phyloP scores from a whole-genome alignment of 257 asterid genomes.

The Echites panduratus region DNA sequence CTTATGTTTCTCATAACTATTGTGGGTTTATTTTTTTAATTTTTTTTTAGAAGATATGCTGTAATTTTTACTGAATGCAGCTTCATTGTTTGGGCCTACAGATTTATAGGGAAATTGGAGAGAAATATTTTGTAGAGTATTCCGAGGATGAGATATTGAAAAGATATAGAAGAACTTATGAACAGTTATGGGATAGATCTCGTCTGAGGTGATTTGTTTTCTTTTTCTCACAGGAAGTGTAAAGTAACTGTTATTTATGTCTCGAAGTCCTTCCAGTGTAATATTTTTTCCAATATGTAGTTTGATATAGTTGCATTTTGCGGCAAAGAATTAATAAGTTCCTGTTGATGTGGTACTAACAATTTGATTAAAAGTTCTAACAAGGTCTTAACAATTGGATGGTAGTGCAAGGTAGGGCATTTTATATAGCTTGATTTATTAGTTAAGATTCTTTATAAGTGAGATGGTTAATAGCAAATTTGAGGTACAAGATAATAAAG shows the following conservation, averaged over 20 bases:
- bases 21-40: no score
- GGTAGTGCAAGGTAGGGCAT: background rate
- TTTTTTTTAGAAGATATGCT: background rate
- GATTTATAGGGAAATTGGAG: slow-evolving; percentile 91
- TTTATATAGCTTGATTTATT: background rate
- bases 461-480: background rate
- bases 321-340: background rate
- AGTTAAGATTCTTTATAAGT: background rate
- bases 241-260: background rate
- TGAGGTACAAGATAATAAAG: background rate
- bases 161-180: slow-evolving; percentile 91
- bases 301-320: background rate
- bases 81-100: slow-evolving; percentile 23
- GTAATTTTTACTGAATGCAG: background rate
- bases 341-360: background rate
- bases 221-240: background rate
- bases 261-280: no score
- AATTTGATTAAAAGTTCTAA: background rate
- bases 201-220: slow-evolving; percentile 68
- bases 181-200: slow-evolving; percentile 94
- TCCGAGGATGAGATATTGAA: slow-evolving; percentile 78
- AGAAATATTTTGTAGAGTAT: slow-evolving; percentile 84
- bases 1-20: no score
- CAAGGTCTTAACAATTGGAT: background rate
- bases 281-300: background rate